Evolutionary conservation across 805 yeast species (phyloP), one percentile per base, ranked within the genome.

Genomic region (Starmerella powellii): DNA sequence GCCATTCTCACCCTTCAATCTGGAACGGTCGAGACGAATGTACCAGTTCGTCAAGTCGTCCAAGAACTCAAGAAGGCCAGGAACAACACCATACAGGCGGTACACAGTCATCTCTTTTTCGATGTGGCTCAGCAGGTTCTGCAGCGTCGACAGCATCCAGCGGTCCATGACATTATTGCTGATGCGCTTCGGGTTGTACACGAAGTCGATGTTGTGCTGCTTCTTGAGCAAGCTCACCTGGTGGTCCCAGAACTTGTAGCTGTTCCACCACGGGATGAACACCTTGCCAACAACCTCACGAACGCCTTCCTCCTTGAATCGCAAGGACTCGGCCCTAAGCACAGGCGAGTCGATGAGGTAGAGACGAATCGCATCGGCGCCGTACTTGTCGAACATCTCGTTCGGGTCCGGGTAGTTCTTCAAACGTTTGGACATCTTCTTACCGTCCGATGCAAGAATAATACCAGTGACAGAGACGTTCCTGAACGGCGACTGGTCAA

Each of bases 31-130:
- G 66, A 91, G 83, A 64, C 99, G 80, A 62, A 91, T 91, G 70
- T 91, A 91, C 97, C 97, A 91, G 70, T 91, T 91, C 52, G 99
- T 91, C 65, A 91, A 74, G 60, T 84, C 84, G 59, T 91, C 98
- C 61, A 91, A 82, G 63, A 91, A 79, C 45, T 74, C 72, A 59
- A 91, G 73, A 59, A 91, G 68, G 59, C 80, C 82, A 56, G 98
- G 96, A 53, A 91, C 97, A 54, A 91, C 99, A 34, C 96, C 86
- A 67, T 85, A 91, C 52, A 91, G 71, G 64, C 94, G 76, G 70
- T 91, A 91, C 50, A 74, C 81, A 39, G 62, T 64, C 98, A 91
- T 91, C 70, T 91, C 98, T 45, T 66, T 63, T 63, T 88, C 95
- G 56, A 91, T 84, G 59, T 71, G 84, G 61, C 75, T 73, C 53